Percentiles rank a stretch among this genome's conserved stretches.
phyloP scores from a whole-genome alignment of 768 basidiomycete genomes.

The Lactarius evosmus region DNA sequence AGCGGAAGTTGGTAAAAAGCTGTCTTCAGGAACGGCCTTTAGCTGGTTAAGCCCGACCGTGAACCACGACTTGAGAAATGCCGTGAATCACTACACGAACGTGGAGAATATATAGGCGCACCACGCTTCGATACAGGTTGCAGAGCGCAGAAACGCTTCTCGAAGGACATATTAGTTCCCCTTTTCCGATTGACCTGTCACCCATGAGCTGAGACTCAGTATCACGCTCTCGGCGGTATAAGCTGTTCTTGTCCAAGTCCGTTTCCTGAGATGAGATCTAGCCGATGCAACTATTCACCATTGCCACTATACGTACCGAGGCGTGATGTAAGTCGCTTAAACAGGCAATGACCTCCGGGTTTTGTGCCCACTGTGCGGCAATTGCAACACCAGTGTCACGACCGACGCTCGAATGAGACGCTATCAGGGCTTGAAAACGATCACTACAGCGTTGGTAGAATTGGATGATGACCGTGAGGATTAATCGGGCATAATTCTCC shows the following conservation, averaged over 20 bases:
- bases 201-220: slow-evolving; percentile 69
- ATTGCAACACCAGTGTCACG: slow-evolving; percentile 51
- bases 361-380: slow-evolving; percentile 82
- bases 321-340: slow-evolving; percentile 59
- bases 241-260: slow-evolving; percentile 44
- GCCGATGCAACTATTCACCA: slow-evolving; percentile 8
- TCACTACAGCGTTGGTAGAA: slow-evolving; percentile 95
- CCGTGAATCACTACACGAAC: slow-evolving; percentile 13
- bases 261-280: slow-evolving; percentile 36
- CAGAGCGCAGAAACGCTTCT: slow-evolving; percentile 75
- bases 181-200: slow-evolving; percentile 49
- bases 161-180: slow-evolving; percentile 66
- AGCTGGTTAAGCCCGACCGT: slow-evolving; percentile 64
- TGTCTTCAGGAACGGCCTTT: slow-evolving; percentile 57
- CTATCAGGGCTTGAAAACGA: slow-evolving; percentile 73
- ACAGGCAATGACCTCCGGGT: slow-evolving; percentile 71
- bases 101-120: slow-evolving; percentile 40
- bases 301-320: slow-evolving; percentile 41
- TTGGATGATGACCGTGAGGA: slow-evolving; percentile 90
- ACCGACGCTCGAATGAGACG: slow-evolving; percentile 36
- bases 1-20: slow-evolving; percentile 50
- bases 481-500: slow-evolving; percentile 91
- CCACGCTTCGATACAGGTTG: slow-evolving; percentile 81
- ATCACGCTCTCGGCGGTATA: slow-evolving; percentile 75
- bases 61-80: slow-evolving; percentile 72